Base-by-base conservation (phyloP, 805 yeast species). In the Pichia eremophila region DNA sequence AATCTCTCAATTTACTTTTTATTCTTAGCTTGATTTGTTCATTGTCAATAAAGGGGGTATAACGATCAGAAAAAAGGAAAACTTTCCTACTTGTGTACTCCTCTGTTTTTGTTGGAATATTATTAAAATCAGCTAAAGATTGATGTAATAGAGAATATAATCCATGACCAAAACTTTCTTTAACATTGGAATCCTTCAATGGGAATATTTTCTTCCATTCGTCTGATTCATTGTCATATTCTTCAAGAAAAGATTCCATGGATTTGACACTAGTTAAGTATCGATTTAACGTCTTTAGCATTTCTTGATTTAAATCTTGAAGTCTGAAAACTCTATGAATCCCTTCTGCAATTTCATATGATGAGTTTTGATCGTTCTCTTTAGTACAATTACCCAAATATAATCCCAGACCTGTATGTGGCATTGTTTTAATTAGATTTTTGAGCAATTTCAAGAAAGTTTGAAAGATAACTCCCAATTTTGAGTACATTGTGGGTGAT, bases 381-480 rank as follows among this genome's bases (percentile, higher is more conserved):
- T 67, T 39, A 45, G 52, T 56, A 62, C 76, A 75, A 58, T 75
- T 78, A 64, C 76, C 78, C 15, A 84, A 59, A 56, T 81, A 77
- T 42, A 89, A 75, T 0, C 96, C 97, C 27, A 87, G 68, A 0
- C 87, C 90, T 1, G 91, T 83, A 41, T 71, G 69, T 1, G 89
- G 86, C 37, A 77, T 64, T 0, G 83, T 72, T 34, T 84, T 78
- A 2, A 84, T 78, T 48, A 86, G 67, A 43, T 79, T 82, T 4
- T 81, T 70, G 65, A 88, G 75, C 35, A 87, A 66, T n/a, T 77
- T 79, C 45, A 73, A 68, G 8, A 85, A 68, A 2, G 84, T 72
- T 14, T 70, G 70, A 17, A 90, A 57, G 10, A 83, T 78, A 2
- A 44, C 39, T 3, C 59, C 47, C n/a, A 73, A 58, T 17, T 68